These are phyloP conservation scores for Fusarium globosum DNA, from an alignment of 2,329 filamentous ascomycete genomes.

Conservation along the genomic window DNA sequence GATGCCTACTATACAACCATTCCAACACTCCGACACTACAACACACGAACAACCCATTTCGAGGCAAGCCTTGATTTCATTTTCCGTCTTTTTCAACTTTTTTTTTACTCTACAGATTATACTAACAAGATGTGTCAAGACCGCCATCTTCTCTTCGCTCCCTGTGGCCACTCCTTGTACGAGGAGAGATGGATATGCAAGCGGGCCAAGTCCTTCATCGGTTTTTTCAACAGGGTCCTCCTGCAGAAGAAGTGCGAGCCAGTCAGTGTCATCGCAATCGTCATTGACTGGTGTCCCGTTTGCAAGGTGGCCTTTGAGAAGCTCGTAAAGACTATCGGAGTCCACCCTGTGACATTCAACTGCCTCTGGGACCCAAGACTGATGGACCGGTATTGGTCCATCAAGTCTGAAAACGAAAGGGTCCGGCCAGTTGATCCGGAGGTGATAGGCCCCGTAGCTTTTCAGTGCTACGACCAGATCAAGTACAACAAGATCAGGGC, in stretches of 20 bases:
- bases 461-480: not conserved
- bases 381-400: conserved; percentile 6
- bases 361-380: conserved; percentile 7
- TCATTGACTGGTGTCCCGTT: conserved; percentile 8
- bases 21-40: not conserved
- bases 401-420: conserved; percentile 1
- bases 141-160: not conserved
- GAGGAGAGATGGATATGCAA: not conserved
- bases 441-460: not conserved
- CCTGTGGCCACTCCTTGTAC: conserved; percentile 1
- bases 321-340: not conserved
- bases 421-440: not conserved
- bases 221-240: not conserved
- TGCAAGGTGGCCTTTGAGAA: not conserved
- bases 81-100: not conserved
- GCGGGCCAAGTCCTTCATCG: not conserved
- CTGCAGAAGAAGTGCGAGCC: not conserved
- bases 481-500: not conserved
- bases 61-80: not conserved
- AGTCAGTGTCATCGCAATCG: not conserved
- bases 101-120: not conserved
- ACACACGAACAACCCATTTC: not conserved
- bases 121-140: conserved; percentile 7
- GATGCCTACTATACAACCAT: not conserved
- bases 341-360: not conserved